These are phyloP conservation scores for Metschnikowia matae DNA, from an alignment of 805 yeast species.

Conservation along the genomic window DNA sequence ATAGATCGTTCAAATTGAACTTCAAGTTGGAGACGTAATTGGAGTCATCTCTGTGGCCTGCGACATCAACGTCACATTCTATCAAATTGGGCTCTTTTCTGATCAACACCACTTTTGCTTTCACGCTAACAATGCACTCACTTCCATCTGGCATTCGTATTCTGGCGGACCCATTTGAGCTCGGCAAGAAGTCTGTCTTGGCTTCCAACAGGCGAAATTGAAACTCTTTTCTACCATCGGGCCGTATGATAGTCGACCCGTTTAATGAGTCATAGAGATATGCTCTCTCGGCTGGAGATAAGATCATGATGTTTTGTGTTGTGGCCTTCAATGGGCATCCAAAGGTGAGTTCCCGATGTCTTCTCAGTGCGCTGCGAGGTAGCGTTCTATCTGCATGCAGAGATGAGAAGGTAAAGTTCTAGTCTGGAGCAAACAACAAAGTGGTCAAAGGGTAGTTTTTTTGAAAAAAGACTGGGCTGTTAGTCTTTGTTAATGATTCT, in stretches of 20 bases:
- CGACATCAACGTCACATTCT: constrained; percentile 75
- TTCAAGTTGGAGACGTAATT: constrained; percentile 60
- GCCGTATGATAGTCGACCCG: constrained; percentile 60
- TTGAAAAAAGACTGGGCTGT: no score
- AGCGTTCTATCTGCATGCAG: not conserved
- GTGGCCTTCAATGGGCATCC: not conserved
- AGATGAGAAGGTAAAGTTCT: not conserved
- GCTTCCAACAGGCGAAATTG: constrained; percentile 89
- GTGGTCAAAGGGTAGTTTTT: not conserved
- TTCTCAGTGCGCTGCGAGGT: constrained; percentile 3
- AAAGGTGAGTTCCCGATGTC: not conserved
- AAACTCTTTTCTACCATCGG: constrained; percentile 72
- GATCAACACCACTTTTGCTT: constrained; percentile 66
- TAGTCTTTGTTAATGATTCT: no score
- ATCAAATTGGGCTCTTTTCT: constrained; percentile 46
- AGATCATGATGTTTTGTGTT: constrained; percentile 41
- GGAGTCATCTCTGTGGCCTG: constrained; percentile 78
- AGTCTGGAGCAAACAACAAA: not conserved
- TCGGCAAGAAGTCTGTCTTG: constrained; percentile 72
- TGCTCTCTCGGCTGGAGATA: constrained; percentile 73
- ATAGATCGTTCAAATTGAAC: constrained; percentile 53
- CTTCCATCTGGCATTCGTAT: constrained; percentile 84
- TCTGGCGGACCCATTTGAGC: constrained; percentile 90
- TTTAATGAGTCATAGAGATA: constrained; percentile 72
- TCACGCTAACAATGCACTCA: constrained; percentile 89